phyloP scores from a whole-genome alignment of 2,329 filamentous ascomycete species.

The Zymoseptoria tritici region DNA sequence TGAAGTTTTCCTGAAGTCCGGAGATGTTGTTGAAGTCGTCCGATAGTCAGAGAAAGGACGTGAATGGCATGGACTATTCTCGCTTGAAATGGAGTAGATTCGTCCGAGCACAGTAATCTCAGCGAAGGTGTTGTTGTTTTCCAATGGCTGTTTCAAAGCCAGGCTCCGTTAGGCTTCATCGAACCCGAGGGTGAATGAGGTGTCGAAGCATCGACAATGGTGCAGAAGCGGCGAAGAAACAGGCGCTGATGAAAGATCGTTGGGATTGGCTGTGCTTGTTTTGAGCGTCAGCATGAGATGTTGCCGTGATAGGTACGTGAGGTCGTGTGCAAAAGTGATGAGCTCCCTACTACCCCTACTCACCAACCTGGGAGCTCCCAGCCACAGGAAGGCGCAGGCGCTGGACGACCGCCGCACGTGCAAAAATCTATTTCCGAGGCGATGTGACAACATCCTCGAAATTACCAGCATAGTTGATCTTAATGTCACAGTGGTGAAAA shows the following conservation, averaged over 20 bases:
- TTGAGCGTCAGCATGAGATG: neutral
- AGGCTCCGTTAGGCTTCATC: neutral
- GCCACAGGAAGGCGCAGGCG: neutral
- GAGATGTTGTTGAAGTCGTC: neutral
- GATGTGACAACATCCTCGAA: conserved; percentile 6
- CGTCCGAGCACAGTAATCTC: neutral
- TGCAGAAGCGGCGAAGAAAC: neutral
- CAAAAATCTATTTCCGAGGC: neutral
- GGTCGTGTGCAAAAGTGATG: neutral
- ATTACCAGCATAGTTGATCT: conserved; percentile 15
- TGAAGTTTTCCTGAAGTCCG: neutral
- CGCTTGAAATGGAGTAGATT: neutral
- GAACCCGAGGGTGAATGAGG: neutral
- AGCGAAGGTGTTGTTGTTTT: neutral
- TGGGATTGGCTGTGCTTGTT: neutral
- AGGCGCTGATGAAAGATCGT: neutral
- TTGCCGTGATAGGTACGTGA: neutral
- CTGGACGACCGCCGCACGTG: neutral
- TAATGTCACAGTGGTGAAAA: conserved; percentile 2
- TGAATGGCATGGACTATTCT: neutral
- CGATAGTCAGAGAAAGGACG: neutral
- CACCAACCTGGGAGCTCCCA: too few species aligned
- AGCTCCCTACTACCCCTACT: neutral
- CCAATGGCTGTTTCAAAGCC: neutral
- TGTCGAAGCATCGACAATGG: neutral